Evolutionary conservation across 805 yeast genomes (phyloP).

Genomic region (Ogataea nitratoaversa): DNA sequence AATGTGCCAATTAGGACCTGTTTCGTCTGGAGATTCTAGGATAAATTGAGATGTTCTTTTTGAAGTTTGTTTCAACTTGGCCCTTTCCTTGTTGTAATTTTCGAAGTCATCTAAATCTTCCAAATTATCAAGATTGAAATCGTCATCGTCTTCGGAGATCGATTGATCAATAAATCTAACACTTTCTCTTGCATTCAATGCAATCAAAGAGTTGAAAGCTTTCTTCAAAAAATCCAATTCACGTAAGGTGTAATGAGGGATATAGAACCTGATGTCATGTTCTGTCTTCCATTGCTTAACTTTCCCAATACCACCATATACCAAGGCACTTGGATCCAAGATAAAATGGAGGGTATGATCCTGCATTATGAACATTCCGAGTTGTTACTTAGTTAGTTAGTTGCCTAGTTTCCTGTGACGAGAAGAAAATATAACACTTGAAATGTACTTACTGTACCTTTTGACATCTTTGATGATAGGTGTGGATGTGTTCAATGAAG

Average conservation of each 20-base stretch:
- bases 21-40: conserved; percentile 40
- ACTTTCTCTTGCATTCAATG: conserved; percentile 64
- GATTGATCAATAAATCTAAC: conserved; percentile 52
- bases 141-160: conserved; percentile 14
- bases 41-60: conserved; percentile 22
- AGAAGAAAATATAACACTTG: neutral
- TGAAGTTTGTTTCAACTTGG: neutral
- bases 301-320: conserved; percentile 60
- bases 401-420: neutral
- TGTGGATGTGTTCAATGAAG: too few species aligned
- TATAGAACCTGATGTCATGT: conserved; percentile 37
- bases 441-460: neutral
- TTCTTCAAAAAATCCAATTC: conserved; percentile 57
- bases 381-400: neutral
- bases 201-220: conserved; percentile 47
- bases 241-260: conserved; percentile 55
- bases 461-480: neutral
- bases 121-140: conserved; percentile 3
- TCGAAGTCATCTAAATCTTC: conserved; percentile 20
- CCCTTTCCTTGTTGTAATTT: conserved; percentile 16
- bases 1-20: conserved; percentile 47
- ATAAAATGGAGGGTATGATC: conserved; percentile 36
- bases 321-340: conserved; percentile 63
- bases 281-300: conserved; percentile 57
- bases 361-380: neutral